Conservation (phyloP, 2,329 filamentous ascomycete genomes). For the Aspergillus proliferans region DNA sequence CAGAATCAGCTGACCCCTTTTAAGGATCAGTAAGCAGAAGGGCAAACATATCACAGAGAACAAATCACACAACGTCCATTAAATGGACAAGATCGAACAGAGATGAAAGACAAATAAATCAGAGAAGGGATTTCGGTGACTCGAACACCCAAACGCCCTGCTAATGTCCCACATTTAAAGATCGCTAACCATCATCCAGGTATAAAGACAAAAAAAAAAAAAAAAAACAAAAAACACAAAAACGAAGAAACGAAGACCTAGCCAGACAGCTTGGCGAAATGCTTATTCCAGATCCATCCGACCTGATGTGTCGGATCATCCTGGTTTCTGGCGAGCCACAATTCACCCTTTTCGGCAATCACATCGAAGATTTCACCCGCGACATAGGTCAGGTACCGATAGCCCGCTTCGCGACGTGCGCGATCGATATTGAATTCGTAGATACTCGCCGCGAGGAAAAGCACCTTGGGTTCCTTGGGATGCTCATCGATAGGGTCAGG, state of each 20-base stretch:
- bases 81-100: no score
- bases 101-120: no score
- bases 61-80: no score
- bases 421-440: slow-evolving; percentile 97
- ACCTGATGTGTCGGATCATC: slow-evolving; percentile 74
- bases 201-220: background rate
- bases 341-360: slow-evolving; percentile 91
- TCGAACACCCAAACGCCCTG: no score
- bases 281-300: slow-evolving; percentile 99
- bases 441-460: slow-evolving; percentile 87
- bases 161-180: no score
- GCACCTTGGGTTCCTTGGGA: slow-evolving; percentile 51
- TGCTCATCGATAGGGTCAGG: slow-evolving; percentile 37
- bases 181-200: background rate
- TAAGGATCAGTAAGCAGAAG: no score
- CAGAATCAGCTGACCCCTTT: background rate
- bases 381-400: slow-evolving; percentile 92
- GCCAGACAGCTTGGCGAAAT: slow-evolving; percentile 63
- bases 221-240: background rate
- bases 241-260: slow-evolving; percentile 1
- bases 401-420: slow-evolving; percentile 84
- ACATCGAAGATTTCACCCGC: slow-evolving; percentile 92
- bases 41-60: no score
- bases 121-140: no score
- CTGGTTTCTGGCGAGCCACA: slow-evolving; percentile 97